A percentile compares a stretch with the other conserved stretches of the same genome.
These are phyloP conservation scores for Hymenoscyphus fructigenus DNA, from an alignment of 2,329 filamentous ascomycete genomes.

Conservation along the genomic window DNA sequence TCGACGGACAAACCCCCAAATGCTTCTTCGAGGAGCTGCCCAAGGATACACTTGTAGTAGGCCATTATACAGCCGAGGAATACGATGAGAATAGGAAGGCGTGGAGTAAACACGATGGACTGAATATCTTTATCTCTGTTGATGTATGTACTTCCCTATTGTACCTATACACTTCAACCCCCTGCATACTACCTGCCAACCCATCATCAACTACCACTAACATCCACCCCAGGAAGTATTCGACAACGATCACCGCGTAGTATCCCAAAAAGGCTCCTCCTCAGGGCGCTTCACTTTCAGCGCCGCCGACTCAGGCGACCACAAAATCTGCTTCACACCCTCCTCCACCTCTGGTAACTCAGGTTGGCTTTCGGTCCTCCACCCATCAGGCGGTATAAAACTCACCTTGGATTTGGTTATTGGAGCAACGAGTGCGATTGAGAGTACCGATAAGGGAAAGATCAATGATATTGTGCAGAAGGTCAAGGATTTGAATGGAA, in stretches of 20 bases:
- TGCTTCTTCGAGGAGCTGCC: slow-evolving; percentile 99
- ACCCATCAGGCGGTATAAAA: slow-evolving; percentile 73
- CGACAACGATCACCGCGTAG: slow-evolving; percentile 95
- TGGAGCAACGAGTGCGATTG: slow-evolving; percentile 90
- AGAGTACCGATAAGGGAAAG: slow-evolving; percentile 91
- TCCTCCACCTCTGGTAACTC: slow-evolving; percentile 67
- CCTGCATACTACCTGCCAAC: background rate
- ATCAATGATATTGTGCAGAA: slow-evolving; percentile 85
- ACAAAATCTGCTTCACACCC: slow-evolving; percentile 92
- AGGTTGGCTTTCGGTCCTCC: slow-evolving; percentile 68
- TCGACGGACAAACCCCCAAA: slow-evolving; percentile 81
- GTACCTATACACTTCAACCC: slow-evolving; percentile 5
- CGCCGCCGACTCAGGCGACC: slow-evolving; percentile 90
- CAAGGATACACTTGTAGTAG: slow-evolving; percentile 94
- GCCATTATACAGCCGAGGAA: slow-evolving; percentile 85
- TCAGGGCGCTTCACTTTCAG: slow-evolving; percentile 92
- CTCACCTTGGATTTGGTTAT: slow-evolving; percentile 88
- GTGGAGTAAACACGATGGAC: slow-evolving; percentile 71
- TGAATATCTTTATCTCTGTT: slow-evolving; percentile 87
- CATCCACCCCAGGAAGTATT: slow-evolving; percentile 69
- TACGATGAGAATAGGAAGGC: slow-evolving; percentile 68
- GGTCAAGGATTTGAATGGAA: slow-evolving; percentile 83
- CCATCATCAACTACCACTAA: slow-evolving; percentile 6
- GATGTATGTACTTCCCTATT: slow-evolving; percentile 55
- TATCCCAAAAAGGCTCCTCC: slow-evolving; percentile 75